Evolutionary conservation across 805 yeast genomes (phyloP).

Genomic region (Ogataea methylovora): DNA sequence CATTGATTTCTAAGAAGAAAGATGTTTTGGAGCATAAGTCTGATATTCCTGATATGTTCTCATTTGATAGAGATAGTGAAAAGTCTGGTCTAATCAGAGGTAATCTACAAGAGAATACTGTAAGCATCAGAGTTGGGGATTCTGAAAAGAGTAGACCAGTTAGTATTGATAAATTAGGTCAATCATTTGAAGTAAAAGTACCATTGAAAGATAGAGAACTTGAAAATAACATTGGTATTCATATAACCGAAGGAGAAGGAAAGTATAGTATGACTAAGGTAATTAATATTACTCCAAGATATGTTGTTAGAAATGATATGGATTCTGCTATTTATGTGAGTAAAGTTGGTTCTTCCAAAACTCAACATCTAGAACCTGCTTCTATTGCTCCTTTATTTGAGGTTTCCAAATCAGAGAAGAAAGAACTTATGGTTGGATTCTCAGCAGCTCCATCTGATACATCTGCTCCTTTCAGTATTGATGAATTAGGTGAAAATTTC

Average conservation of each 20-base stretch:
- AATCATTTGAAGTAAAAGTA: conserved; percentile 46
- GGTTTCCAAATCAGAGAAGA: conserved; percentile 46
- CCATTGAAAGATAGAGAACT: conserved; percentile 40
- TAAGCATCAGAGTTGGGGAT: conserved; percentile 55
- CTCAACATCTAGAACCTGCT: conserved; percentile 37
- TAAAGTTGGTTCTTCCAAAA: conserved; percentile 59
- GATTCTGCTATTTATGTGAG: conserved; percentile 49
- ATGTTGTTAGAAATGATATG: conserved; percentile 58
- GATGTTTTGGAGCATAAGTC: conserved; percentile 18
- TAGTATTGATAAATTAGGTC: conserved; percentile 88
- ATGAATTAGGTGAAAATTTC: conserved; percentile 76
- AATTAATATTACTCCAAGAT: conserved; percentile 77
- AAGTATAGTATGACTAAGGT: conserved; percentile 71
- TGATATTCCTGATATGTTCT: conserved; percentile 69
- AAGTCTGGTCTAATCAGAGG: conserved; percentile 28
- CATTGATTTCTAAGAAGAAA: conserved; percentile 36
- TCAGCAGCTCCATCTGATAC: conserved; percentile 52
- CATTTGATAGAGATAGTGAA: conserved; percentile 50
- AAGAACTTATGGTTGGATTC: conserved; percentile 56
- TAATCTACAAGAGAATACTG: conserved; percentile 49
- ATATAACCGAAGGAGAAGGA: conserved; percentile 78
- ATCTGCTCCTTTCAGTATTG: conserved; percentile 84
- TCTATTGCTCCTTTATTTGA: conserved; percentile 54
- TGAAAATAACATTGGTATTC: conserved; percentile 72
- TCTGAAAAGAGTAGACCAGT: conserved; percentile 67